phyloP scores from a whole-genome alignment of 495 filamentous ascomycete species.

The Aspergillus avenaceus region DNA sequence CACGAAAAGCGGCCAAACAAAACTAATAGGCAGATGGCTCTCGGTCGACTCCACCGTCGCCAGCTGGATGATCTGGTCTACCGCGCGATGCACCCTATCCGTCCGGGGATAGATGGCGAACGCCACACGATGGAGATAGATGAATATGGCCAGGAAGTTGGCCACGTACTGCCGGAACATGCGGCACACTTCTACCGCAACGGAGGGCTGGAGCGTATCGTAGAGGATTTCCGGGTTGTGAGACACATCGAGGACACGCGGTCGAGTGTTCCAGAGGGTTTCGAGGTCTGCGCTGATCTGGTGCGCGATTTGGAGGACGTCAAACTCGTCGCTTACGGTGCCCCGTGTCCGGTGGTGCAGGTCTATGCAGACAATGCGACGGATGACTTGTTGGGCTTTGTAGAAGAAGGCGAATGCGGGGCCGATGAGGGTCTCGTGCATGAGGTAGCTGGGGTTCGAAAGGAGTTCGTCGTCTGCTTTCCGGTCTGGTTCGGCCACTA shows the following conservation, averaged over 20 bases:
- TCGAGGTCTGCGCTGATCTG: constrained; percentile 37
- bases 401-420: constrained; percentile 35
- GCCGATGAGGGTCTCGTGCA: constrained; percentile 30
- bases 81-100: constrained; percentile 36
- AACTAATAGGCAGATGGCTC: constrained; percentile 26
- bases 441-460: constrained; percentile 28
- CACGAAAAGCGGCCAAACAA: constrained; percentile 38
- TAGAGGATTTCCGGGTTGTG: constrained; percentile 21
- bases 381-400: constrained; percentile 33
- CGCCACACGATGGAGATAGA: constrained; percentile 39
- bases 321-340: constrained; percentile 38
- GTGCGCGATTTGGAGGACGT: constrained; percentile 39
- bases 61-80: constrained; percentile 37
- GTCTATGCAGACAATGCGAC: constrained; percentile 36
- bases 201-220: constrained; percentile 20
- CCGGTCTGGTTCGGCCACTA: constrained; percentile 4
- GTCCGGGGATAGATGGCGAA: constrained; percentile 42
- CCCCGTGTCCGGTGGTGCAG: constrained; percentile 39
- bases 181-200: constrained; percentile 29
- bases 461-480: constrained; percentile 18
- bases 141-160: constrained; percentile 40
- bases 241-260: constrained; percentile 33
- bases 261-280: constrained; percentile 33
- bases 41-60: constrained; percentile 27
- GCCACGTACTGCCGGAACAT: constrained; percentile 36